Evolutionary conservation across 2,329 filamentous ascomycete genomes (phyloP), one percentile per base, ranked within the genome.

Genomic region (Colletotrichum lentis): DNA sequence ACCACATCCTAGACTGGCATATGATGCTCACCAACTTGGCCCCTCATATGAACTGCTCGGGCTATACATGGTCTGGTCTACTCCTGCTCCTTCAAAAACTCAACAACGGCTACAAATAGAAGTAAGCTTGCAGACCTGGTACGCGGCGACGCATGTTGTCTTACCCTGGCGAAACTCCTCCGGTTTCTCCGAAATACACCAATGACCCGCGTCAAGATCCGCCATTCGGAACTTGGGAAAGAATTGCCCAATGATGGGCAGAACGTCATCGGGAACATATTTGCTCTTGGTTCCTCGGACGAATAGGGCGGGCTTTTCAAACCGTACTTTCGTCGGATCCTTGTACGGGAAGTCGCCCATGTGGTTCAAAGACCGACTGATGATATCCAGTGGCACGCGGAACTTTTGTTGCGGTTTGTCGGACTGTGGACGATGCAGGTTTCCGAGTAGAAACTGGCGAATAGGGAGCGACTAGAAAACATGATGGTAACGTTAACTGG

Each of bases 261-360:
- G 79, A 60, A 88, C 86, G 79, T 96, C 93, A 76, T 96, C 92
- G 5, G 91, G 87, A 3, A 96, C 88, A 77, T 96, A 97, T 72
- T 85, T 86, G 79, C 91, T 95, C 77, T 84, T 83, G 0, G 90
- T 94, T 20, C 93, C 93, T 61, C 93, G 81, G 7, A 98, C 85
- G 72, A 98, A 93, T 24, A 98, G 82, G 16, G 93, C 90, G 0
- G 90, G 92, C 70, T 93, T 94, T 72, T 88, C 84, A 75, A 92
- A 98, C 31, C 89, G 84, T 41, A 82, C 80, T 70, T 85, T 79
- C n/a, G 86, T 84, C 0, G 94, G 90, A 73, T 93, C 84, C 72
- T 86, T 90, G 81, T 90, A 97, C 0, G 96, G 95, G 74, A 99
- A 99, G 73, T 96, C 93, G 1, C 92, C 93, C 81, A 98, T 87